A percentile compares a stretch with the other conserved stretches of the same genome.
Evolutionary conservation across 2,329 filamentous ascomycete genomes (phyloP).

Genomic region (Botrytis deweyae): DNA sequence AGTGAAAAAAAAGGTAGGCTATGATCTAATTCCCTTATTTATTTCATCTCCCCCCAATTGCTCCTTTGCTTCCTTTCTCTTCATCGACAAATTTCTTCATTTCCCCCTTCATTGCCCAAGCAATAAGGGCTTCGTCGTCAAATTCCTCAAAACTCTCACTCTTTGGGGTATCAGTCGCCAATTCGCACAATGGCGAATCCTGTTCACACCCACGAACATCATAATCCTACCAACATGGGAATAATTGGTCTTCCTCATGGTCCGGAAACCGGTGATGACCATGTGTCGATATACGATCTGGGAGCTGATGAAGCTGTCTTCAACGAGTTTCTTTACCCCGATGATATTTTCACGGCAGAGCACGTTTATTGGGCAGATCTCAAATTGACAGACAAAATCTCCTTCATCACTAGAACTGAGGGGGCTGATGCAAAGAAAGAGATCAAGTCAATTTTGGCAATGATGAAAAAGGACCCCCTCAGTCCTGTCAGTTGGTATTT

Average conservation of each 20-base stretch:
- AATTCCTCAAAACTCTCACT: slow-evolving; percentile 1
- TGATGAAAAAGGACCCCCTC: slow-evolving; percentile 85
- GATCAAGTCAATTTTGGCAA: slow-evolving; percentile 63
- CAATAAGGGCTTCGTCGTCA: slow-evolving; percentile 8
- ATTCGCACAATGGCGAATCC: slow-evolving; percentile 29
- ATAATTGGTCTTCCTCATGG: slow-evolving; percentile 37
- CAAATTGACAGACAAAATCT: slow-evolving; percentile 64
- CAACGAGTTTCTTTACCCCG: slow-evolving; percentile 76
- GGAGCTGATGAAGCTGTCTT: slow-evolving; percentile 61
- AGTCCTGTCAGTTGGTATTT: slow-evolving; percentile 85
- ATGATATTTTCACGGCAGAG: slow-evolving; percentile 80
- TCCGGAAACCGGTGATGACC: slow-evolving; percentile 38
- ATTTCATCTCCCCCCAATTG: neutral
- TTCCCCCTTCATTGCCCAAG: slow-evolving; percentile 10
- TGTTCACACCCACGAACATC: slow-evolving; percentile 33
- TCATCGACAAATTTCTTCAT: neutral
- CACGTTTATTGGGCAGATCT: slow-evolving; percentile 95
- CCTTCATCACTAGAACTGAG: slow-evolving; percentile 76
- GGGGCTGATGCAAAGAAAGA: slow-evolving; percentile 68
- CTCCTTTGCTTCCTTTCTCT: neutral
- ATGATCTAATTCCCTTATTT: slow-evolving; percentile 9
- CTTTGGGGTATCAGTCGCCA: neutral
- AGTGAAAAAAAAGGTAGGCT: neutral
- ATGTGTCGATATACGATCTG: slow-evolving; percentile 29
- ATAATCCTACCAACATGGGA: slow-evolving; percentile 34